Percentiles rank a stretch among this genome's conserved stretches.
Evolutionary conservation across 148 eudicot species (phyloP).

Genomic region (Persicaria maculosa): DNA sequence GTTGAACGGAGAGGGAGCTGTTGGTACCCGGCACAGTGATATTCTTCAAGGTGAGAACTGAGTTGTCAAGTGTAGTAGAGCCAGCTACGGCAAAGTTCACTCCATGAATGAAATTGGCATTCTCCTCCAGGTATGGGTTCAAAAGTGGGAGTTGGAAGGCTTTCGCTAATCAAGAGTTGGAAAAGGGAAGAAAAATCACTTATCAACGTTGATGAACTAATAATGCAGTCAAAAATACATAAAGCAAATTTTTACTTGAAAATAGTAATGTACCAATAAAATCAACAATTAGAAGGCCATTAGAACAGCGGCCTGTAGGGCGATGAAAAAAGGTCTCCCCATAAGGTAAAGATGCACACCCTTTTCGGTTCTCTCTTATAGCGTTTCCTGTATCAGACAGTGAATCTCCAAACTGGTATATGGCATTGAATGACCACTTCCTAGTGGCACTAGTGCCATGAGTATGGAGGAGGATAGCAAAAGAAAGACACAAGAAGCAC

Average conservation of each 20-base stretch:
- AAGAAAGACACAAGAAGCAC: neutral
- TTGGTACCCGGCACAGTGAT: neutral
- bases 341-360: slow-evolving; percentile 15
- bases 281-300: slow-evolving; percentile 38
- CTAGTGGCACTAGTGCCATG: neutral
- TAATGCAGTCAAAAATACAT: neutral
- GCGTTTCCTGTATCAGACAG: slow-evolving; percentile 33
- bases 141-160: slow-evolving; percentile 26
- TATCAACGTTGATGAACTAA: neutral
- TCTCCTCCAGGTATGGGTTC: slow-evolving; percentile 28
- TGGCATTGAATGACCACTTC: slow-evolving; percentile 15
- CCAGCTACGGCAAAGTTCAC: slow-evolving; percentile 39
- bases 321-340: slow-evolving; percentile 22
- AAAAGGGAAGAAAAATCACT: neutral
- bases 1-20: slow-evolving; percentile 23
- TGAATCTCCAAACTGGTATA: slow-evolving; percentile 38
- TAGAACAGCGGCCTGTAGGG: slow-evolving; percentile 39
- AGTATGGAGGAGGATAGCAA: neutral
- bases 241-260: neutral
- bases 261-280: slow-evolving; percentile 18
- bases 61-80: slow-evolving; percentile 21
- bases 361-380: slow-evolving; percentile 12
- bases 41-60: slow-evolving; percentile 1
- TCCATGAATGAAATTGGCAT: slow-evolving; percentile 29
- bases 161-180: slow-evolving; percentile 14